Evolutionary conservation across 345 rosid genomes (phyloP).

Genomic region (Erodium maritimum): DNA sequence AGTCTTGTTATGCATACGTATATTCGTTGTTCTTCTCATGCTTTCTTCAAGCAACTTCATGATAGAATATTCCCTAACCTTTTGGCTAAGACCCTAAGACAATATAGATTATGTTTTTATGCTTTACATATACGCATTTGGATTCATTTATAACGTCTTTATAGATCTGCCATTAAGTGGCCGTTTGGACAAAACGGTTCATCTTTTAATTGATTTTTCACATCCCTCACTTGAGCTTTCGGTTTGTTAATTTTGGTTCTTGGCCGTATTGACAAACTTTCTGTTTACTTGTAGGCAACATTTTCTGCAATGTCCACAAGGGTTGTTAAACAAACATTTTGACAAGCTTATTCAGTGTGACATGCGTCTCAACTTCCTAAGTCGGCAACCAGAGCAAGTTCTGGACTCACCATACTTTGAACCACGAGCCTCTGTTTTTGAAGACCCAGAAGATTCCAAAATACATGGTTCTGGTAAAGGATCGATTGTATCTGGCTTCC

Average conservation of each 20-base stretch:
- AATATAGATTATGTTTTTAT: neutral
- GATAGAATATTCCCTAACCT: neutral
- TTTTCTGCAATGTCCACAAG: slow-evolving; percentile 45
- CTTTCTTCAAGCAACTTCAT: neutral
- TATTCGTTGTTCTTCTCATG: neutral
- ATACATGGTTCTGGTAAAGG: slow-evolving; percentile 12
- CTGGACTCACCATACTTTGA: slow-evolving; percentile 53
- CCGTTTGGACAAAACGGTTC: neutral
- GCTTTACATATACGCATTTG: neutral
- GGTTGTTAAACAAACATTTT: slow-evolving; percentile 45
- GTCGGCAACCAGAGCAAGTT: slow-evolving; percentile 39
- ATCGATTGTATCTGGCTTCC: slow-evolving; percentile 19
- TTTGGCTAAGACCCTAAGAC: neutral
- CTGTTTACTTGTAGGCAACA: slow-evolving; percentile 31
- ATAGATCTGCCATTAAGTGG: neutral
- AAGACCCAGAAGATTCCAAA: slow-evolving; percentile 24
- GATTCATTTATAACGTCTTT: neutral
- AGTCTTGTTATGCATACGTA: neutral
- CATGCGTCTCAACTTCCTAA: slow-evolving; percentile 47
- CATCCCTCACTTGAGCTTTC: neutral
- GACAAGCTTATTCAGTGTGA: slow-evolving; percentile 70
- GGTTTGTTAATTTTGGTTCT: neutral
- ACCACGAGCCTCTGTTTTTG: slow-evolving; percentile 20
- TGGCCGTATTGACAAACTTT: neutral
- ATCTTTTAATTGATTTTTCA: too few species aligned